Evolutionary conservation across 2,329 filamentous ascomycete species (phyloP).

Genomic region (Fusarium longipes): DNA sequence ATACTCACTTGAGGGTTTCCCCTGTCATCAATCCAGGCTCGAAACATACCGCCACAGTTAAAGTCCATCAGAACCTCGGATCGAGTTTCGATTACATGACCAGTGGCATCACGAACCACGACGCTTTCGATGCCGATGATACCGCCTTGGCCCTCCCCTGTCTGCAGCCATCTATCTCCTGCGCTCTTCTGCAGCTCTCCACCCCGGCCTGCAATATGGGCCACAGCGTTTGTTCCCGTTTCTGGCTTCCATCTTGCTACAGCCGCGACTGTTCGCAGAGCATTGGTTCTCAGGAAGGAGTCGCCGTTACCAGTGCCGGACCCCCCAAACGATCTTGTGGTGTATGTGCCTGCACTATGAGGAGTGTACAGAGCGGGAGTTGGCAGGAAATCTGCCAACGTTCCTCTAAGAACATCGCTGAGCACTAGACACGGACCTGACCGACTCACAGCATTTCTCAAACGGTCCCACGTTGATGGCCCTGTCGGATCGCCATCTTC

Average conservation of each 20-base stretch:
- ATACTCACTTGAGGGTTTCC: conserved; percentile 66
- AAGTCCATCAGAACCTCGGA: conserved; percentile 77
- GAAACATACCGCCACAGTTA: conserved; percentile 90
- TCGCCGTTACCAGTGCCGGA: conserved; percentile 91
- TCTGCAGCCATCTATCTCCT: conserved; percentile 76
- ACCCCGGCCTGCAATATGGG: conserved; percentile 73
- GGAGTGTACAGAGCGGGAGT: conserved; percentile 57
- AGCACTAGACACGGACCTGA: conserved; percentile 35
- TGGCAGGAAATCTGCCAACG: conserved; percentile 71
- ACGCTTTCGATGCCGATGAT: conserved; percentile 83
- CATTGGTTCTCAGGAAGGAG: conserved; percentile 80
- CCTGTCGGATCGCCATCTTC: conserved; percentile 57
- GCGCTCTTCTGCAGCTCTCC: conserved; percentile 82
- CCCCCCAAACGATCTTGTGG: conserved; percentile 63
- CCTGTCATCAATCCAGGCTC: conserved; percentile 77
- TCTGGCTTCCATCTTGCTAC: conserved; percentile 72
- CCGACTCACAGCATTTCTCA: conserved; percentile 20
- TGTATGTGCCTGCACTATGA: conserved; percentile 23
- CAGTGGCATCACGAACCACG: conserved; percentile 58
- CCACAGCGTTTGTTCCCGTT: conserved; percentile 68
- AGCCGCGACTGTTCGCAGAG: conserved; percentile 77
- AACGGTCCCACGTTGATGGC: conserved; percentile 19
- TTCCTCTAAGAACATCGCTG: conserved; percentile 55
- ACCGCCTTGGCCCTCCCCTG: conserved; percentile 84
- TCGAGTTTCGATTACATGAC: conserved; percentile 54